Evolutionary conservation across 306 rosid genomes (phyloP), one percentile per base, ranked within the genome.

Genomic region (Echinosophora koreensis): DNA sequence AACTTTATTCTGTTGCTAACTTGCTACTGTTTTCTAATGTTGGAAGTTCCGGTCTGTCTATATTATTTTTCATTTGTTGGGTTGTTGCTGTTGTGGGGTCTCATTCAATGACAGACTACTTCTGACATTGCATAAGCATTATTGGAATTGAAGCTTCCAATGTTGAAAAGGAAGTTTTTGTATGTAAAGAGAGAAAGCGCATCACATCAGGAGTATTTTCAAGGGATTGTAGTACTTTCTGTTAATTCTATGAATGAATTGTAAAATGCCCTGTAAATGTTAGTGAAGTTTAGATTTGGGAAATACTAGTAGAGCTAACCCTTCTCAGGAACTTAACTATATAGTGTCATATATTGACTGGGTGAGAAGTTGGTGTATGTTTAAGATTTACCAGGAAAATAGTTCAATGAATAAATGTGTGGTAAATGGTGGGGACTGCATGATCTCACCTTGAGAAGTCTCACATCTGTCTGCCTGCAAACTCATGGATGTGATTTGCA

Each of bases 31-130:
- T 50, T 38, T 60, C 12, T 34, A 14, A 15, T 12, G n/a, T 39
- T 72, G 35, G 46, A 38, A 42, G 73, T 64, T 81, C 22, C 72
- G 71, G 60, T 72, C 42, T 68, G n/a, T 84, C 60, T 10, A 71
- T 39, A 18, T 38, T 72, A 4, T 6, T n/a, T 6, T 58, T 51
- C 30, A 15, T 65, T 76, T 18, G 38, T 56, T 68, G 59, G 71
- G 80, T 61, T 2, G 69, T 44, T 77, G 80, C 71, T 37, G 79
- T 62, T 79, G 83, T 63, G 86, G 68, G 84, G 69, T 68, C 76
- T 76, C 16, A 27, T 80, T 82, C 71, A 76, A 13, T 50, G 60
- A 30, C 80, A 15, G 72, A 35, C 71, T 80, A 55, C 50, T 73
- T 73, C 77, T 39, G 80, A 30, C 74, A 38, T 77, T 64, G 64